These are phyloP conservation scores for Apocynum venetum DNA, from an alignment of 257 asterid genomes.

Conservation along the genomic window DNA sequence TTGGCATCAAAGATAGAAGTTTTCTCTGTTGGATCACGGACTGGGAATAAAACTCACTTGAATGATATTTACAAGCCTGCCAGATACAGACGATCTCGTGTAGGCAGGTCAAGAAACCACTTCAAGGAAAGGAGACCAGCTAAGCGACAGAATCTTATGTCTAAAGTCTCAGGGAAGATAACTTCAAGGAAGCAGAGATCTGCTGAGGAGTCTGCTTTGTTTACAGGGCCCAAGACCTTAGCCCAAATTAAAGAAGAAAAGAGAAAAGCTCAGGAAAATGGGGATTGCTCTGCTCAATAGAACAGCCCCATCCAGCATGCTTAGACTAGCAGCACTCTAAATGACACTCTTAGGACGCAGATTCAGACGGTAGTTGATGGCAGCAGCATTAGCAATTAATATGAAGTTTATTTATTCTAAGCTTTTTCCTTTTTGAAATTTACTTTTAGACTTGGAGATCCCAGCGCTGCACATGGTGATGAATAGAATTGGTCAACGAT, in stretches of 20 bases:
- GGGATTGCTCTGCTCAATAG: not conserved
- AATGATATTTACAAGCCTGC: conserved; percentile 4
- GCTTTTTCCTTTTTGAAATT: not conserved
- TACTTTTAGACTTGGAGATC: not conserved
- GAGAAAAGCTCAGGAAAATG: conserved; percentile 18
- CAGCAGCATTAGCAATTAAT: not conserved
- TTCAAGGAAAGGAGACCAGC: conserved; percentile 27
- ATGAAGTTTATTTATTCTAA: not conserved
- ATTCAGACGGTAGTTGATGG: conserved; percentile 7
- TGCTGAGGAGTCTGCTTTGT: conserved; percentile 13
- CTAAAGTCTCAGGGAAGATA: conserved; percentile 21
- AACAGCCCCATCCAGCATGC: conserved; percentile 16
- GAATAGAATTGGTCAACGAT: not conserved
- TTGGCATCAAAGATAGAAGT: conserved; percentile 27
- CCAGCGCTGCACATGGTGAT: conserved; percentile 1
- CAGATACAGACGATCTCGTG: conserved; percentile 10
- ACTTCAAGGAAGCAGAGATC: conserved; percentile 21
- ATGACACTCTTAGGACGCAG: conserved; percentile 17
- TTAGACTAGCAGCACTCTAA: not conserved
- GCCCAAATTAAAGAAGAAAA: conserved; percentile 39
- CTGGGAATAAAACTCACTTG: not conserved
- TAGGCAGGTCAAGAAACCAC: conserved; percentile 24
- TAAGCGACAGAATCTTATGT: conserved; percentile 8
- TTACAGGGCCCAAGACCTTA: conserved; percentile 36
- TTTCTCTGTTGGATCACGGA: conserved; percentile 9